phyloP scores from a whole-genome alignment of 1,284 basidiomycete species.

The Mycosarcoma mackinlayi region DNA sequence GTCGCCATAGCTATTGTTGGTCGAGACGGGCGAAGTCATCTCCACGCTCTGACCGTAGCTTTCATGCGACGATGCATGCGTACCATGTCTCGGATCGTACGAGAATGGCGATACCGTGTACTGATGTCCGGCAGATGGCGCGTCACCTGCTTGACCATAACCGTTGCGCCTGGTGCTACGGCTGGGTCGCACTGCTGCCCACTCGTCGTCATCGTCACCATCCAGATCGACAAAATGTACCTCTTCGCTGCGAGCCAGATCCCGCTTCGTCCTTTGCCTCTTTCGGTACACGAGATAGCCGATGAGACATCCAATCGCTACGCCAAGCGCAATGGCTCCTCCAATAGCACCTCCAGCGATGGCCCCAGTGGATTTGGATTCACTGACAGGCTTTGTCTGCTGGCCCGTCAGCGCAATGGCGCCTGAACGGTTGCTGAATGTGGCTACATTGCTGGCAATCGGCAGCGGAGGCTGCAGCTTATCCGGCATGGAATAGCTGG shows the following conservation, averaged over 20 bases:
- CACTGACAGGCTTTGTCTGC: neutral
- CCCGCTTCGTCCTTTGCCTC: constrained; percentile 41
- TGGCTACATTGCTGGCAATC: constrained; percentile 26
- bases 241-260: constrained; percentile 49
- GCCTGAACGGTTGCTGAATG: constrained; percentile 42
- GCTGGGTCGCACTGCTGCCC: constrained; percentile 4
- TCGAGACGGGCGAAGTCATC: constrained; percentile 31
- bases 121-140: constrained; percentile 4
- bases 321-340: constrained; percentile 49
- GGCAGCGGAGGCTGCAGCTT: constrained; percentile 28
- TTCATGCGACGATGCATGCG: constrained; percentile 7
- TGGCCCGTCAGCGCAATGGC: constrained; percentile 29
- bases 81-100: constrained; percentile 35
- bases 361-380: constrained; percentile 28
- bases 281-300: constrained; percentile 49
- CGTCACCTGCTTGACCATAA: constrained; percentile 5
- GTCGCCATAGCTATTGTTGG: constrained; percentile 41
- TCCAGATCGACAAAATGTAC: constrained; percentile 57
- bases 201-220: constrained; percentile 48
- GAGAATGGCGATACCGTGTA: constrained; percentile 52
- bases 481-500: constrained; percentile 16
- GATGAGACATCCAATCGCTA: constrained; percentile 41
- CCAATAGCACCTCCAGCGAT: constrained; percentile 60
- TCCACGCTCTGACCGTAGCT: constrained; percentile 27
- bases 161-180: constrained; percentile 13